A percentile compares a stretch with the other conserved stretches of the same genome.
These are phyloP conservation scores for Diaporthe humulicola DNA, from an alignment of 2,329 filamentous ascomycete genomes.

Conservation along the genomic window DNA sequence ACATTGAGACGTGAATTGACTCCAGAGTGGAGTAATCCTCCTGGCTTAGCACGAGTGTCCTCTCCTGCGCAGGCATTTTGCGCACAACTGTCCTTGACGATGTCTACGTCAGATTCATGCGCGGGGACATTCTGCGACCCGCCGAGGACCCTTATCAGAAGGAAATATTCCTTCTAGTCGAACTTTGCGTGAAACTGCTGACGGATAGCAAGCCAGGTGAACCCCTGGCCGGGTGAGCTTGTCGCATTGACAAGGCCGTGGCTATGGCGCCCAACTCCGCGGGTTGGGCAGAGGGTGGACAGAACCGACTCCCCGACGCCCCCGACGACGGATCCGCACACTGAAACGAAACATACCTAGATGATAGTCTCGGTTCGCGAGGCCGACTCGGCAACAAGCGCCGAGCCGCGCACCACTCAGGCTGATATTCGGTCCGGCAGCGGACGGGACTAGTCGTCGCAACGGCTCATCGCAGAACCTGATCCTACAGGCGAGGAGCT, in stretches of 20 bases:
- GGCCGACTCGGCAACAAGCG: slow-evolving; percentile 18
- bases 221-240: slow-evolving; percentile 10
- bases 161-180: slow-evolving; percentile 11
- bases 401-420: background rate
- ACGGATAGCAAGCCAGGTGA: background rate
- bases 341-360: slow-evolving; percentile 20
- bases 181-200: slow-evolving; percentile 23
- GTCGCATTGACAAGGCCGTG: slow-evolving; percentile 26
- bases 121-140: background rate
- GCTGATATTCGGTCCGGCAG: background rate
- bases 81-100: slow-evolving; percentile 18
- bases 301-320: background rate
- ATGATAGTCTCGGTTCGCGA: background rate
- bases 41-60: background rate
- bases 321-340: slow-evolving; percentile 1
- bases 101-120: slow-evolving; percentile 29
- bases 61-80: slow-evolving; percentile 1
- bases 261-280: slow-evolving; percentile 19
- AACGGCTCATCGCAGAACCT: background rate
- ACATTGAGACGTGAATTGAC: slow-evolving; percentile 3
- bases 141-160: slow-evolving; percentile 11
- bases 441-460: background rate
- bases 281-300: background rate
- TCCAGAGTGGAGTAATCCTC: slow-evolving; percentile 10
- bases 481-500: background rate